Base-by-base conservation (phyloP, 1,284 basidiomycete genomes). In the Sanghuangporus weigelae region DNA sequence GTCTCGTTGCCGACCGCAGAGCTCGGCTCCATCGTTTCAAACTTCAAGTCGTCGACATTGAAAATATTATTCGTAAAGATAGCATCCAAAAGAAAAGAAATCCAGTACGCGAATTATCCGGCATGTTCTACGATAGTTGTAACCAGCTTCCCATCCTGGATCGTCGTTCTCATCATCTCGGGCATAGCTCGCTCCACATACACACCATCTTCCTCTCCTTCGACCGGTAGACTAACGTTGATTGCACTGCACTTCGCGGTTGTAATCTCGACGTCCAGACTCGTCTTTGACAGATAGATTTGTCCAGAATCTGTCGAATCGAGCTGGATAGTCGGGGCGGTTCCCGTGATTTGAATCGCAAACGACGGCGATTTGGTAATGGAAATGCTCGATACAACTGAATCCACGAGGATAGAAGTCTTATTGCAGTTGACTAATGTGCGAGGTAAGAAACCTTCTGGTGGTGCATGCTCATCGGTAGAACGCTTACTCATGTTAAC, bases 221-320 rank as follows among this genome's bases (percentile, higher is more conserved):
- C 89, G 1, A 91, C 87, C 0, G 96, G 96, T 53, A 99, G 74
- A 69, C 86, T 93, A 65, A 99, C 83, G 76, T 99, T 99, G 76
- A 99, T 91, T 38, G 89, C 84, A 72, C 92, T 95, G 75, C 95
- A 97, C 79, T 99, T 98, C 63, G 94, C 89, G 1, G 96, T 96
- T 55, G 95, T 91, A 71, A 99, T 93, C 77, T 98, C 96, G 2
- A 86, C 83, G 44, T 71, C 79, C 61, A 97, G 80, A 68, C 90
- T 91, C 38, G 84, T 84, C 73, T 91, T 91, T 51, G 93, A 95
- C 39, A 99, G 84, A 77, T 94, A 99, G 68, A 99, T 87, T 74
- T 96, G 93, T 8, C 96, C 97, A 16, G 92, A 93, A 76, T 99
- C 97, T 44, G 93, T 96, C 36, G 90, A 90, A 76, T 99, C 97